These are phyloP conservation scores for Spergularia bocconei DNA, from an alignment of 148 eudicot species.

Conservation along the genomic window DNA sequence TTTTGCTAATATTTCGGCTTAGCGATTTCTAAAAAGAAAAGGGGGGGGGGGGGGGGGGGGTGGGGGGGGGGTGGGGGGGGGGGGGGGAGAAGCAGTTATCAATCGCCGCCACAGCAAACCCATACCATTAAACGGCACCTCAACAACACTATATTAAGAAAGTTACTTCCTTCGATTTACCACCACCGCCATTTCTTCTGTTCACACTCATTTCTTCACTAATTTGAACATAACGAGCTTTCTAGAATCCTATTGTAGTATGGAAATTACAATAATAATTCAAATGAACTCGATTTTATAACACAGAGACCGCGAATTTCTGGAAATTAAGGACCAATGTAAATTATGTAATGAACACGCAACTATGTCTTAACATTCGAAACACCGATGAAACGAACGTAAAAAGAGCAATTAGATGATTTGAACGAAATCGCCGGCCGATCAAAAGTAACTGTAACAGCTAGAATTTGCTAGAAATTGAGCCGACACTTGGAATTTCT, in stretches of 20 bases:
- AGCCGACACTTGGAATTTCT: neutral
- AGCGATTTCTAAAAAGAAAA: too few relatives aligned
- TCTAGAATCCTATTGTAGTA: neutral
- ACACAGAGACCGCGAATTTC: neutral
- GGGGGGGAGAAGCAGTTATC: too few relatives aligned
- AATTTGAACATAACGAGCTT: neutral
- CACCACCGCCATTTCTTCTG: neutral
- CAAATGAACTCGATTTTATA: neutral
- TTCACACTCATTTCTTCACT: neutral
- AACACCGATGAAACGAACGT: neutral
- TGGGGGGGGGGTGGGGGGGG: too few relatives aligned
- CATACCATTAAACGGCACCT: neutral
- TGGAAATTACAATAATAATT: neutral
- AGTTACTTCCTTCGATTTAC: too few relatives aligned
- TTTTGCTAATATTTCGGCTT: too few relatives aligned
- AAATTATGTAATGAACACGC: neutral
- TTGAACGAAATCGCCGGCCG: too few relatives aligned
- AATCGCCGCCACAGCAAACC: too few relatives aligned
- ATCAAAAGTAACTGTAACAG: neutral
- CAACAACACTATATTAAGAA: neutral
- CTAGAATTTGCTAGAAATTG: neutral
- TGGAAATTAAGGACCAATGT: neutral
- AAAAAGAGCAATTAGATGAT: neutral
- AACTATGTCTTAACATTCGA: neutral
- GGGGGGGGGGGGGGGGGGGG: too few relatives aligned